Conservation (phyloP, 345 rosid species). For the Noccaea bulbosa region DNA sequence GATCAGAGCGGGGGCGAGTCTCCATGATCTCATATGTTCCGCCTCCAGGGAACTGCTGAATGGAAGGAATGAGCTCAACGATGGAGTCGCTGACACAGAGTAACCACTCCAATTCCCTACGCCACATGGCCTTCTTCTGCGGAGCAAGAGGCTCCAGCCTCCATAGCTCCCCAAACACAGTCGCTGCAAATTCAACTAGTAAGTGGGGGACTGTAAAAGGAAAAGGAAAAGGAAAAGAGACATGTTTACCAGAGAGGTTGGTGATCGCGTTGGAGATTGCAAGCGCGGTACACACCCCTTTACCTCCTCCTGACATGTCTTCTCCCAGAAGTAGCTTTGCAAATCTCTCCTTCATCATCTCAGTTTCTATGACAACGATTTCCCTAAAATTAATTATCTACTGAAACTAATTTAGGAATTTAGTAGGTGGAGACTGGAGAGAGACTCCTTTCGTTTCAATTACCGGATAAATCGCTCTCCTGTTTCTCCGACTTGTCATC, state of each 20-base stretch:
- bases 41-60: conserved; percentile 92
- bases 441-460: too few species aligned
- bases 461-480: conserved; percentile 75
- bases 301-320: conserved; percentile 99
- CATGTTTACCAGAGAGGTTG: conserved; percentile 75
- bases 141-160: conserved; percentile 88
- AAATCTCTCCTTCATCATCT: conserved; percentile 98
- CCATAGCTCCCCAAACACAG: conserved; percentile 96
- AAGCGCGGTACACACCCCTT: conserved; percentile 97
- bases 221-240: not conserved
- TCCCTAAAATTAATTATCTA: not conserved
- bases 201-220: too few species aligned
- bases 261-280: conserved; percentile 98
- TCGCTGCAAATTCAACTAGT: conserved; percentile 69
- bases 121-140: conserved; percentile 92
- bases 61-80: conserved; percentile 94
- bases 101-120: conserved; percentile 94
- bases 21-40: conserved; percentile 93
- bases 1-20: conserved; percentile 83
- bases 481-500: conserved; percentile 62
- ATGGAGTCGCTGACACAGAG: conserved; percentile 90
- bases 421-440: too few species aligned
- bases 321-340: conserved; percentile 96
- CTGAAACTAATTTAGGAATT: conserved; percentile 1
- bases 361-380: conserved; percentile 56